A percentile compares a stretch with the other conserved stretches of the same genome.
phyloP scores from a whole-genome alignment of 768 basidiomycete species.

The Leccinum fibrillosum region DNA sequence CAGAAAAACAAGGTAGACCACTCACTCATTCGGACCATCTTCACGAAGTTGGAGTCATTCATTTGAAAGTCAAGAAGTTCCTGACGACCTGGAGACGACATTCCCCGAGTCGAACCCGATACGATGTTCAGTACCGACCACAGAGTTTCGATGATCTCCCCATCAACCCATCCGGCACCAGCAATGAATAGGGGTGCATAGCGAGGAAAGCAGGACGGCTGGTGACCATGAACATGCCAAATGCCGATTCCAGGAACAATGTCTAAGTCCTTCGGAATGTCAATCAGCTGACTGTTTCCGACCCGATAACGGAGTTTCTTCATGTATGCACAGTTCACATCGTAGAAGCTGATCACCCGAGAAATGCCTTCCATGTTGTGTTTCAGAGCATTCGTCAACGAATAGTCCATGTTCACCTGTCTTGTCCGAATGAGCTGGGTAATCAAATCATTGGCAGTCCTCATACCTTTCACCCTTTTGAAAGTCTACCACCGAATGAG shows the following conservation, averaged over 20 bases:
- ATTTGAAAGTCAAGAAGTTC: slow-evolving; percentile 5
- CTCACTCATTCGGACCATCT: slow-evolving; percentile 1
- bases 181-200: background rate
- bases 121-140: background rate
- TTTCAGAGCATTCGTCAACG: background rate
- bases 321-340: slow-evolving; percentile 11
- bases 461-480: slow-evolving; percentile 10
- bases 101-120: background rate
- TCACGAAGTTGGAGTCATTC: slow-evolving; percentile 8
- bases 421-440: background rate
- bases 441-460: background rate
- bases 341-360: background rate
- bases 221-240: slow-evolving; percentile 28
- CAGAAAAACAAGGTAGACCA: background rate
- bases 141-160: background rate
- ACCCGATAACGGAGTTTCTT: background rate
- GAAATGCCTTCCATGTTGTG: background rate
- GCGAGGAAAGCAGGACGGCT: slow-evolving; percentile 16
- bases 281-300: background rate
- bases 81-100: background rate
- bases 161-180: background rate
- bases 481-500: slow-evolving; percentile 17
- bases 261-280: background rate
- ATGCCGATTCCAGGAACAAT: slow-evolving; percentile 20
- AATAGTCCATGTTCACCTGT: slow-evolving; percentile 11